Evolutionary conservation across 345 rosid genomes (phyloP), one percentile per base, ranked within the genome.

Genomic region (Gossypium herbaceum): DNA sequence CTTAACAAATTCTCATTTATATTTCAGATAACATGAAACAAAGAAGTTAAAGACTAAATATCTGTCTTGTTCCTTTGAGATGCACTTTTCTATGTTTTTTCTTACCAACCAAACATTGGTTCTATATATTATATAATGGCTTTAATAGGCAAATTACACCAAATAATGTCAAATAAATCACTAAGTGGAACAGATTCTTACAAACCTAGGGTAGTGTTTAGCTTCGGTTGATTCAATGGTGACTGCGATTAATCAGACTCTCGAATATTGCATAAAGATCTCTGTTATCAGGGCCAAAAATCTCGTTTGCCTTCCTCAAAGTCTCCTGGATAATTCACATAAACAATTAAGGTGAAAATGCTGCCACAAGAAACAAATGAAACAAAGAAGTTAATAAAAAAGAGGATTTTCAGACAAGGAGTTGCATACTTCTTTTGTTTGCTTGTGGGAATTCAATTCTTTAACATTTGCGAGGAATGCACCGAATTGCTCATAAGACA

Each of bases 391-490:
- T 45, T 45, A 45, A 11, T 10, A 25, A 29, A 60, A 29, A 8
- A 12, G 69, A n/a, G 45, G 52, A 34, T 22, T 22, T 57, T 22
- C n/a, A 72, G 75, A 71, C 71, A 50, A 15, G 54, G 13, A 68
- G 70, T 72, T 7, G 22, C 41, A 25, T 78, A 94, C 98, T 67
- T 94, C 98, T 89, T 79, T 91, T 9, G 94, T 86, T 86, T 89
- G 98, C 82, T 88, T 94, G 82, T 89, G 98, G 22, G 98, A 85
- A 78, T 94, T 94, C 81, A 94, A 81, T 77, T 94, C 98, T 90
- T 94, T 94, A 0, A 94, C 97, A 76, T 94, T 94, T 3, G 92
- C 93, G 67, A 94, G 82, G 82, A 94, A 94, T 45, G 94, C 91
- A 79, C 93, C 92, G 75, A 94, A 94, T 74, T 92, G 98, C 81